These are phyloP conservation scores for Austroboletus rostrupii DNA, from an alignment of 1,284 basidiomycete species.

Conservation along the genomic window DNA sequence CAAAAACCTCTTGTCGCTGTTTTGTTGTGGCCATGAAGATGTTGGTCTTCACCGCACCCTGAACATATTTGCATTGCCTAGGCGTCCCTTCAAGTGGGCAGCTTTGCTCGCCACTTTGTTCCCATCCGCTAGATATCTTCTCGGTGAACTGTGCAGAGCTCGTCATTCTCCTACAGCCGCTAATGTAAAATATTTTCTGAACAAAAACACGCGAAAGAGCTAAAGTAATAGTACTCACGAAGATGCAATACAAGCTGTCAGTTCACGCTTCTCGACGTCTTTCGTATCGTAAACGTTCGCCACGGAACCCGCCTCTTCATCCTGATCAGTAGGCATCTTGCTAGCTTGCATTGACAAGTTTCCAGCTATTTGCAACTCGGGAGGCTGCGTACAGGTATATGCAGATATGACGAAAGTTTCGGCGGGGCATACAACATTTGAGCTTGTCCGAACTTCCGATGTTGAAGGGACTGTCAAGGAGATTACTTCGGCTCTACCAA, in stretches of 20 bases:
- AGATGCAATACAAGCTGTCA: neutral
- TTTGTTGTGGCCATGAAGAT: neutral
- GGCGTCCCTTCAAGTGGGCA: neutral
- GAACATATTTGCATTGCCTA: neutral
- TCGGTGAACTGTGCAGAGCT: neutral
- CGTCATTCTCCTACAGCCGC: neutral
- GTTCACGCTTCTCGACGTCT: neutral
- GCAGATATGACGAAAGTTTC: neutral
- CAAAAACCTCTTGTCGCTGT: neutral
- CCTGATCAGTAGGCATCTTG: neutral
- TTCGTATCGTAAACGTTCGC: neutral
- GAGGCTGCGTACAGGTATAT: neutral
- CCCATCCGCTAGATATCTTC: neutral
- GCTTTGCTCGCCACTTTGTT: neutral
- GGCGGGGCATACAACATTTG: neutral
- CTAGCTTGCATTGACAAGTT: neutral
- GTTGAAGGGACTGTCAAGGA: neutral
- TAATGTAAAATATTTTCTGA: neutral
- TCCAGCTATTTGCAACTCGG: neutral
- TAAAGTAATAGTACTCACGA: constrained; percentile 5
- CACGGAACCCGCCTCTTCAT: neutral
- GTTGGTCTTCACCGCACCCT: neutral
- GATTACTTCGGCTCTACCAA: neutral
- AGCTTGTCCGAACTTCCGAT: neutral
- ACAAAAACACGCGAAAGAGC: neutral